These are phyloP conservation scores for Candida bentonensis DNA, from an alignment of 805 yeast genomes.

Conservation along the genomic window DNA sequence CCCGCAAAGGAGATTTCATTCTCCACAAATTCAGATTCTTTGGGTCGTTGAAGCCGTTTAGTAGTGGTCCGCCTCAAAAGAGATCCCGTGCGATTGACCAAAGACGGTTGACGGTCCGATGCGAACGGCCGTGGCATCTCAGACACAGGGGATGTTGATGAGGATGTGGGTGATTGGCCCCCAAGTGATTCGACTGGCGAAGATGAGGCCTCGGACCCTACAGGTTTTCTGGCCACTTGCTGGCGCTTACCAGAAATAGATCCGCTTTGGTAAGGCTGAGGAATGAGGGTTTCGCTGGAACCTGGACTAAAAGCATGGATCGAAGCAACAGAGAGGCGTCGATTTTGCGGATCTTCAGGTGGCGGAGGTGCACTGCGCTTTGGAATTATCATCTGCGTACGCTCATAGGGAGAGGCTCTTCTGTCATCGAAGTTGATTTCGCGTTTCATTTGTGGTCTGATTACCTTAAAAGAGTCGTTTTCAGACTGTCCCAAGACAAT, in stretches of 20 bases:
- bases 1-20: conserved; percentile 50
- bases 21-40: conserved; percentile 41
- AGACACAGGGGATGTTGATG: background rate
- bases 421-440: conserved; percentile 77
- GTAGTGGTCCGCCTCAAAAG: background rate
- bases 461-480: conserved; percentile 45
- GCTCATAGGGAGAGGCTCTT: conserved; percentile 55
- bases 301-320: conserved; percentile 14
- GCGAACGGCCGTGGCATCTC: too few relatives aligned
- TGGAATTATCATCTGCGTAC: conserved; percentile 36
- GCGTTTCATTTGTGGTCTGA: conserved; percentile 40
- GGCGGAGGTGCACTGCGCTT: conserved; percentile 38
- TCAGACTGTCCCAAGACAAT: too few relatives aligned
- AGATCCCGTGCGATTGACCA: background rate
- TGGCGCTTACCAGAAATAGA: conserved; percentile 11
- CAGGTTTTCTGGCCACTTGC: conserved; percentile 14
- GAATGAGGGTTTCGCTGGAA: conserved; percentile 14
- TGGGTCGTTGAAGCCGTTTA: background rate
- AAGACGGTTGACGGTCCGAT: too few relatives aligned
- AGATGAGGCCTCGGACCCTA: conserved; percentile 4
- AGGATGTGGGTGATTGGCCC: background rate
- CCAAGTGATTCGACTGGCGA: background rate
- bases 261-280: conserved; percentile 15
- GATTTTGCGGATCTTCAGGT: conserved; percentile 13
- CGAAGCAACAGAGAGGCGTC: background rate